Percentiles rank a stretch among this genome's conserved stretches.
These are phyloP conservation scores for Pholiota conissans DNA, from an alignment of 768 basidiomycete genomes.

Conservation along the genomic window DNA sequence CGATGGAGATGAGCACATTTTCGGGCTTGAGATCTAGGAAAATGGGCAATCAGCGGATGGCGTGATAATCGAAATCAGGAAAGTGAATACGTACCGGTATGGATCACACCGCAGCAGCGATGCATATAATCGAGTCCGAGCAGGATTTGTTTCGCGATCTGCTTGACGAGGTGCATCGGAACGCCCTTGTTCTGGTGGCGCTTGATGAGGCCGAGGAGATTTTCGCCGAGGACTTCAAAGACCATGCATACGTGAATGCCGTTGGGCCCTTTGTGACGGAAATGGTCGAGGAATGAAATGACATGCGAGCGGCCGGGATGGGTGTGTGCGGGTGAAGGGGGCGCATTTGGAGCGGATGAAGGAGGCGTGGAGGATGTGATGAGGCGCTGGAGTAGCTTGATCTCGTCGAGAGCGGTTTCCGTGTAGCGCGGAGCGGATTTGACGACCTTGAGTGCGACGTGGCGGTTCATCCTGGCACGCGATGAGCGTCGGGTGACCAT, in stretches of 20 bases:
- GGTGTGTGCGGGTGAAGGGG: conserved; percentile 58
- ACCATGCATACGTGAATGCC: conserved; percentile 99
- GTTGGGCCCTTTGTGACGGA: conserved; percentile 94
- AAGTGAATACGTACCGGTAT: conserved; percentile 62
- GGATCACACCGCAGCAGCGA: conserved; percentile 94
- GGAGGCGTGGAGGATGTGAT: conserved; percentile 78
- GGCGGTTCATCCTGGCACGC: conserved; percentile 76
- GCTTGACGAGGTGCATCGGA: conserved; percentile 87
- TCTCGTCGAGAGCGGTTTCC: conserved; percentile 97
- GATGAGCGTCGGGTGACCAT: background rate
- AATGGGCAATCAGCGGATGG: background rate
- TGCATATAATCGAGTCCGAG: conserved; percentile 98
- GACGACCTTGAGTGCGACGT: conserved; percentile 98
- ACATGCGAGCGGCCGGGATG: conserved; percentile 93
- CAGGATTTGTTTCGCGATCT: conserved; percentile 95
- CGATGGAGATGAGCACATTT: conserved; percentile 96
- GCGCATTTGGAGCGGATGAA: conserved; percentile 47
- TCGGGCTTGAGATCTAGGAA: conserved; percentile 89
- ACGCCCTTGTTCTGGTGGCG: conserved; percentile 98
- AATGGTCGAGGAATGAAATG: conserved; percentile 97
- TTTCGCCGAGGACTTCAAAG: conserved; percentile 97
- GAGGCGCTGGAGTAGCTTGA: conserved; percentile 94
- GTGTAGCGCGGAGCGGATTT: conserved; percentile 97
- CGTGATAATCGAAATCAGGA: background rate
- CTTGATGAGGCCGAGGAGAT: conserved; percentile 93